These are phyloP conservation scores for Tieghemiomyces parasiticus DNA, from an alignment of 192 early-diverging fungal genomes.

Conservation along the genomic window DNA sequence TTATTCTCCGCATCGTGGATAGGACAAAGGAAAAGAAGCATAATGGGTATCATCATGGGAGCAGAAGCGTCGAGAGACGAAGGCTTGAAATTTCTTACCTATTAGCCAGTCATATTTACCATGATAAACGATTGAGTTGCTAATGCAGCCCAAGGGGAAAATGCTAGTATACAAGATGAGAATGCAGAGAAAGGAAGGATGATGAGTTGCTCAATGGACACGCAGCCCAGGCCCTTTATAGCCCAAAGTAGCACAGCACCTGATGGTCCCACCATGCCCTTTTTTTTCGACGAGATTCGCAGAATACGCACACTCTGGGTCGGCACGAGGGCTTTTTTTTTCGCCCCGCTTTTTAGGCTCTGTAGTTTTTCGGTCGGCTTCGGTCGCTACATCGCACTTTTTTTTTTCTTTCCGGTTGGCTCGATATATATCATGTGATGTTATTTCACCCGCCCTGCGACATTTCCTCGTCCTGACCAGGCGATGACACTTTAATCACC, in stretches of 20 bases:
- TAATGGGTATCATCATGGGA: not conserved
- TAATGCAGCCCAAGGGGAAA: not conserved
- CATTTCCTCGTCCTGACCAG: not conserved
- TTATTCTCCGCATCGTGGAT: not conserved
- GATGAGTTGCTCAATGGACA: not conserved
- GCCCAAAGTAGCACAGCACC: not conserved
- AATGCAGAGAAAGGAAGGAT: not conserved
- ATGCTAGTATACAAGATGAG: not conserved
- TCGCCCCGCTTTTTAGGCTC: not conserved
- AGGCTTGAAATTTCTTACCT: not conserved
- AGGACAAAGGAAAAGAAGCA: not conserved
- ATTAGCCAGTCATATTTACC: not conserved
- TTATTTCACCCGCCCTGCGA: not conserved
- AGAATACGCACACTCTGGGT: not conserved
- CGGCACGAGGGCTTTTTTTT: not conserved
- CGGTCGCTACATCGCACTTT: too few species aligned
- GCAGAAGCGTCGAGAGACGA: not conserved
- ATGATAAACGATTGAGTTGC: not conserved
- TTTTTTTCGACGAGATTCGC: not conserved
- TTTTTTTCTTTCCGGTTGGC: not conserved
- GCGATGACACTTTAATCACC: not conserved
- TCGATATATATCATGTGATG: not conserved
- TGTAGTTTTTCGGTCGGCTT: too few species aligned
- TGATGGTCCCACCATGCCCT: not conserved
- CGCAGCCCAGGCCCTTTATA: not conserved